Evolutionary conservation across 768 basidiomycete genomes (phyloP).

Genomic region (Xanthoconium purpureum): DNA sequence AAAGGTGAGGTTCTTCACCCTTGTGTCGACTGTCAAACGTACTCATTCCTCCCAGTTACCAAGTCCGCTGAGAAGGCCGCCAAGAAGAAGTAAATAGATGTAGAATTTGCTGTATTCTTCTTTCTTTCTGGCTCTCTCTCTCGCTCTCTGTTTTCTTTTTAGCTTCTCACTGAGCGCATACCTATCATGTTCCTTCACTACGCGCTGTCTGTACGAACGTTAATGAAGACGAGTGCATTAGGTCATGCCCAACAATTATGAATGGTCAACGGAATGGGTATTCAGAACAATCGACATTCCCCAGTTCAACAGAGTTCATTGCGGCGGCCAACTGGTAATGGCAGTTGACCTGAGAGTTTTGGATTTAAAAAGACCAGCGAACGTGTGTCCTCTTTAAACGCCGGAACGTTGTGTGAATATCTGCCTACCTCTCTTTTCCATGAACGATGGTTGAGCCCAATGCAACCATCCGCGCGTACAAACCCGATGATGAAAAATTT

Average conservation of each 20-base stretch:
- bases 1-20: constrained; percentile 56
- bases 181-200: constrained; percentile 33
- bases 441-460: constrained; percentile 38
- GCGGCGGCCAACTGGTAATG: neutral
- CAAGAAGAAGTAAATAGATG: constrained; percentile 94
- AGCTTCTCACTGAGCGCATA: constrained; percentile 30
- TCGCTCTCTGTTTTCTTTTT: constrained; percentile 40
- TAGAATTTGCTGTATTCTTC: constrained; percentile 64
- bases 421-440: neutral
- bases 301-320: no score
- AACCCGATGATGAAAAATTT: constrained; percentile 51
- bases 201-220: constrained; percentile 49
- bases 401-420: neutral
- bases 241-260: constrained; percentile 13
- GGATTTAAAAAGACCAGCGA: neutral
- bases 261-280: no score
- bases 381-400: constrained; percentile 8
- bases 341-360: neutral
- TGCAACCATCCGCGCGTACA: constrained; percentile 54
- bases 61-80: constrained; percentile 95
- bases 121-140: constrained; percentile 43
- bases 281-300: neutral
- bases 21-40: neutral
- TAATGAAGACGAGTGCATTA: constrained; percentile 37
- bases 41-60: constrained; percentile 54